Conservation (phyloP, 2,329 filamentous ascomycete genomes). For the Periconia sp. region DNA sequence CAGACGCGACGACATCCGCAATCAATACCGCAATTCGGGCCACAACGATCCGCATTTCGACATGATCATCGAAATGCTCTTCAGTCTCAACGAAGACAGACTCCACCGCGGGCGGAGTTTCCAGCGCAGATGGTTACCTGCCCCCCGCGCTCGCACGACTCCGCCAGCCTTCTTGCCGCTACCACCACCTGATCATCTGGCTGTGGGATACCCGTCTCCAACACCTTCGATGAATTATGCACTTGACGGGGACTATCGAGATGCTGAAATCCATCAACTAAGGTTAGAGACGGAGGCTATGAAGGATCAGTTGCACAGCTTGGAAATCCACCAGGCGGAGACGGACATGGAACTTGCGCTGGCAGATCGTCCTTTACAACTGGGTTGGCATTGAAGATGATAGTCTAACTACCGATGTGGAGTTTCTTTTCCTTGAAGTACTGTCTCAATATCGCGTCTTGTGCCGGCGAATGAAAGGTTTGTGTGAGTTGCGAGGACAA, state of each 20-base stretch:
- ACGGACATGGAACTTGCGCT: too few relatives aligned
- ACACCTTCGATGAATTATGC: neutral
- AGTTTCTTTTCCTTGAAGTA: too few relatives aligned
- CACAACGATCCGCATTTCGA: conserved; percentile 1
- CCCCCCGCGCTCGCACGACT: neutral
- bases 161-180: neutral
- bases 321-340: too few relatives aligned
- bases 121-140: neutral
- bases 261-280: conserved; percentile 3
- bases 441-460: too few relatives aligned
- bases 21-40: conserved; percentile 3
- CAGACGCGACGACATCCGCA: neutral
- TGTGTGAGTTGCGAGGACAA: too few relatives aligned
- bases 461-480: too few relatives aligned
- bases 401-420: too few relatives aligned
- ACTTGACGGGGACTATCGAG: neutral
- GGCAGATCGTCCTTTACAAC: too few relatives aligned
- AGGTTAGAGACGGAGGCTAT: neutral
- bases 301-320: too few relatives aligned
- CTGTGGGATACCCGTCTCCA: neutral
- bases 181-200: neutral
- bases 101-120: conserved; percentile 1
- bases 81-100: neutral
- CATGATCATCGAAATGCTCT: neutral
- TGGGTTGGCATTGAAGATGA: too few relatives aligned